phyloP scores from a whole-genome alignment of 345 rosid species.

The Alliaria petiolata region DNA sequence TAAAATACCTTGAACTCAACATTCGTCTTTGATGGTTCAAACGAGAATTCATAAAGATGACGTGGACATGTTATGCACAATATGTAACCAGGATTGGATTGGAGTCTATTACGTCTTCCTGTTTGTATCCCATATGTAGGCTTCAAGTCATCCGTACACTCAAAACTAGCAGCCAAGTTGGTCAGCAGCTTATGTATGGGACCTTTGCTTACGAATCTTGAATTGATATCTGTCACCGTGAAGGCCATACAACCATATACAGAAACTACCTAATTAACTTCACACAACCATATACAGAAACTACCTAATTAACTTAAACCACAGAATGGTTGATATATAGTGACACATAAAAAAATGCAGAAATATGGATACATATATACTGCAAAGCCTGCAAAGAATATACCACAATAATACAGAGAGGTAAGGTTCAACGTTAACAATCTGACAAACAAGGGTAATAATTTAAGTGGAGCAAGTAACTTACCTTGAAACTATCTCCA shows the following conservation, averaged over 20 bases:
- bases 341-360: constrained; percentile 18
- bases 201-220: constrained; percentile 72
- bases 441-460: constrained; percentile 1
- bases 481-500: constrained; percentile 60
- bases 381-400: constrained; percentile 74
- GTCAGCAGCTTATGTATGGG: constrained; percentile 80
- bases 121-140: constrained; percentile 34
- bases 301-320: not conserved
- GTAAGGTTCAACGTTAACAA: constrained; percentile 9
- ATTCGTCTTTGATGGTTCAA: constrained; percentile 76
- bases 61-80: constrained; percentile 64
- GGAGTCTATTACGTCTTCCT: constrained; percentile 56
- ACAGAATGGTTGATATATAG: constrained; percentile 1
- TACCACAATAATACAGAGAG: constrained; percentile 8
- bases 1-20: constrained; percentile 78
- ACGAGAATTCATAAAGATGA: constrained; percentile 63
- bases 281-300: too few relatives aligned
- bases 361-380: constrained; percentile 75
- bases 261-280: too few relatives aligned
- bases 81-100: constrained; percentile 54
- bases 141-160: constrained; percentile 43
- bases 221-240: constrained; percentile 72
- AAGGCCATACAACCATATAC: constrained; percentile 52
- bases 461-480: constrained; percentile 8
- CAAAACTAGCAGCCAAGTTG: constrained; percentile 55